A percentile compares a stretch with the other conserved stretches of the same genome.
These are phyloP conservation scores for Euphorbia schlechtendalii DNA, from an alignment of 441 rosid species.

Conservation along the genomic window DNA sequence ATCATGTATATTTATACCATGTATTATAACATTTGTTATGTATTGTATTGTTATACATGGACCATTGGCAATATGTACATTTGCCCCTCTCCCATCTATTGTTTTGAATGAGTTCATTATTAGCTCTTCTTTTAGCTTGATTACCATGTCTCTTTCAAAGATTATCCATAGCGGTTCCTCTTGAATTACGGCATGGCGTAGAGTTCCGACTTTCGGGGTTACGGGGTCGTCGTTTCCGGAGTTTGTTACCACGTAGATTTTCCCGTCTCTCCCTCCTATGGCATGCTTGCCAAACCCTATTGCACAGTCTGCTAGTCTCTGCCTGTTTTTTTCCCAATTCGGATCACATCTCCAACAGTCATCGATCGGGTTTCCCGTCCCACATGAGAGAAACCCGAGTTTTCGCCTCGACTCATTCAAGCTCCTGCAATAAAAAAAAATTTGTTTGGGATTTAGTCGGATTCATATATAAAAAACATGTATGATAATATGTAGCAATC, in stretches of 20 bases:
- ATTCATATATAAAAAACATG: no score
- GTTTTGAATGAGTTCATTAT: constrained; percentile 88
- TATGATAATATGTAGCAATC: no score
- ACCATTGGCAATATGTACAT: constrained; percentile 86
- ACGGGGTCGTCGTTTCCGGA: constrained; percentile 55
- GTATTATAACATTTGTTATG: constrained; percentile 82
- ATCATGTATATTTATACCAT: constrained; percentile 77
- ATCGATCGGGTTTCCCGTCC: constrained; percentile 82
- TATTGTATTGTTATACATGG: constrained; percentile 87
- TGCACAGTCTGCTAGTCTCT: constrained; percentile 67
- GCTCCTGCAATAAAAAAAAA: constrained; percentile 39
- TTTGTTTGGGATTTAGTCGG: no score
- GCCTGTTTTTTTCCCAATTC: constrained; percentile 69
- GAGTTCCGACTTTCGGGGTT: constrained; percentile 71
- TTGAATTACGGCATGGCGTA: constrained; percentile 68
- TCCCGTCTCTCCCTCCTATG: constrained; percentile 74
- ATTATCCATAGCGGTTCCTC: constrained; percentile 82
- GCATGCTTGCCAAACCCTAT: constrained; percentile 91
- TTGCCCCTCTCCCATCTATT: constrained; percentile 78
- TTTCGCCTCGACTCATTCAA: constrained; percentile 62
- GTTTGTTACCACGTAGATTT: constrained; percentile 65
- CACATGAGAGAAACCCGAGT: constrained; percentile 59
- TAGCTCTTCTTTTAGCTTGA: constrained; percentile 67
- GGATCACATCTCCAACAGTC: constrained; percentile 93
- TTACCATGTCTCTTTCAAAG: constrained; percentile 73